Evolutionary conservation across 2,329 filamentous ascomycete species (phyloP).

Genomic region (Aspergillus nomiae): DNA sequence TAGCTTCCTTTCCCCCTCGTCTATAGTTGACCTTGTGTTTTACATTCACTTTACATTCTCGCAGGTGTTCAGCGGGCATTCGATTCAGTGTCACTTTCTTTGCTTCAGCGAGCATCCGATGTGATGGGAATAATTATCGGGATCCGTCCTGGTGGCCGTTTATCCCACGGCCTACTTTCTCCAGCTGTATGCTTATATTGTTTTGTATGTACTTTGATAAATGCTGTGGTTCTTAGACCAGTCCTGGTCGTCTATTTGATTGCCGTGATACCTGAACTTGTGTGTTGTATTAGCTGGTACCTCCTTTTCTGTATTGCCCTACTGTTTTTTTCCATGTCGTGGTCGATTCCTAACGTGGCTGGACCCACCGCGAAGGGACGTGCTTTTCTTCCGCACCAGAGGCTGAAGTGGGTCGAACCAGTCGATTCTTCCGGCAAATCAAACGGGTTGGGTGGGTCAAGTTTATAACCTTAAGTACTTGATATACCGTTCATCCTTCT

Average conservation of each 20-base stretch:
- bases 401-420: neutral
- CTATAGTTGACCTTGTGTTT: conserved; percentile 14
- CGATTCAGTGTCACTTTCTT: conserved; percentile 28
- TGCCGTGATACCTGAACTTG: conserved; percentile 19
- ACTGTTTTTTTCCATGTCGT: neutral
- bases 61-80: conserved; percentile 37
- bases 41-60: conserved; percentile 23
- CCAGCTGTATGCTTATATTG: conserved; percentile 14
- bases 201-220: conserved; percentile 19
- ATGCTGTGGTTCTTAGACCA: conserved; percentile 24
- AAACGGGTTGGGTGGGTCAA: no score
- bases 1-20: conserved; percentile 8
- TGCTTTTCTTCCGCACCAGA: neutral
- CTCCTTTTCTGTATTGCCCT: neutral
- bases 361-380: neutral
- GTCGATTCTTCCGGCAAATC: no score
- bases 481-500: no score
- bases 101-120: conserved; percentile 38
- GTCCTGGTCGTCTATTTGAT: conserved; percentile 29
- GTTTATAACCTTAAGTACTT: no score
- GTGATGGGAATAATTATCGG: conserved; percentile 24
- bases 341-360: neutral
- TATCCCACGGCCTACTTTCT: conserved; percentile 11
- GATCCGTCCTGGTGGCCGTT: conserved; percentile 10
- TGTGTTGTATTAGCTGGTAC: conserved; percentile 3